Evolutionary conservation across 495 filamentous ascomycete genomes (phyloP).

Genomic region (Talaromyces adpressus): DNA sequence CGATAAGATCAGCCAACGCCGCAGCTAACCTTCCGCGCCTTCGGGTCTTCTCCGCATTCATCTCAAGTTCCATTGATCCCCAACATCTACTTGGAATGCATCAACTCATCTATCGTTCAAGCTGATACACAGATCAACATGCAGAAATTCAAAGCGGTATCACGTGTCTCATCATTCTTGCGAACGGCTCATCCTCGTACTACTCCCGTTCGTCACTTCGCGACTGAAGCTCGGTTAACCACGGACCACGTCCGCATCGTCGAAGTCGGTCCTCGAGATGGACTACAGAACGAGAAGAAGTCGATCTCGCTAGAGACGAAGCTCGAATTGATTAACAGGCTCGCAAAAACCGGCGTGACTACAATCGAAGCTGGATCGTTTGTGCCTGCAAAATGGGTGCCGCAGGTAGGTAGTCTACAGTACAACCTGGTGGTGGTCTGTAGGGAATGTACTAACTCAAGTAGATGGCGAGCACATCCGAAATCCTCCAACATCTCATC

Average conservation of each 20-base stretch:
- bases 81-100: background rate
- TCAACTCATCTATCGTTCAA: background rate
- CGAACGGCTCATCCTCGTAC: conserved; percentile 19
- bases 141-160: background rate
- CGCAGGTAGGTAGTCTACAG: conserved; percentile 63
- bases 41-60: background rate
- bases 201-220: conserved; percentile 25
- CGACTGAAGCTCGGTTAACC: conserved; percentile 42
- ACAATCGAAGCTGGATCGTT: conserved; percentile 95
- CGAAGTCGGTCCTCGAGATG: conserved; percentile 91
- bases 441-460: background rate
- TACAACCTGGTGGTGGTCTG: too few relatives aligned
- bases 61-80: background rate
- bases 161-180: conserved; percentile 3
- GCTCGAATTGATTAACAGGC: conserved; percentile 68
- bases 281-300: conserved; percentile 91
- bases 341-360: conserved; percentile 77
- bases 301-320: conserved; percentile 75
- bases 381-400: conserved; percentile 95
- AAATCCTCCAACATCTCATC: conserved; percentile 72
- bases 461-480: conserved; percentile 86
- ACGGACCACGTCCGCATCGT: conserved; percentile 61
- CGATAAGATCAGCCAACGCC: background rate
- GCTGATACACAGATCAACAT: background rate
- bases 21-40: conserved; percentile 3